These are phyloP conservation scores for Torrubiella hemipterigena DNA, from an alignment of 2,329 filamentous ascomycete species.

Conservation along the genomic window DNA sequence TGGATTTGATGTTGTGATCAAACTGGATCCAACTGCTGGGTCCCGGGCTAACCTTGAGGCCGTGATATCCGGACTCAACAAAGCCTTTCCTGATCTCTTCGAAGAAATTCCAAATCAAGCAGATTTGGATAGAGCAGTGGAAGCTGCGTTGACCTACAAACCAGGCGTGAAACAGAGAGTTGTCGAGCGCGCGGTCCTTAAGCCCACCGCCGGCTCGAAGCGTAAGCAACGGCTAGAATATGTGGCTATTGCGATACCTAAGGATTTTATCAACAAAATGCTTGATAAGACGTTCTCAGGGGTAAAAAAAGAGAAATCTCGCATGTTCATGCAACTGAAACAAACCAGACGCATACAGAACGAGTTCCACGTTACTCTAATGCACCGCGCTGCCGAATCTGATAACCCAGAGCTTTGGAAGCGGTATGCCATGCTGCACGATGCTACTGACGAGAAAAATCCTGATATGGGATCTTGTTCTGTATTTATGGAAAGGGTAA, in stretches of 20 bases:
- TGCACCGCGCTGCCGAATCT: constrained; percentile 59
- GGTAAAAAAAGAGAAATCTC: constrained; percentile 27
- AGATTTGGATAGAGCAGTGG: constrained; percentile 70
- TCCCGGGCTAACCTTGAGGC: constrained; percentile 80
- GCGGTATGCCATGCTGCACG: constrained; percentile 52
- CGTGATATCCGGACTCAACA: constrained; percentile 58
- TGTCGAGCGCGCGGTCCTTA: constrained; percentile 35
- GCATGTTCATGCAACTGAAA: constrained; percentile 65
- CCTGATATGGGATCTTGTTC: constrained; percentile 47
- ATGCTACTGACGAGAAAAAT: constrained; percentile 17
- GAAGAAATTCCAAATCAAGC: constrained; percentile 56
- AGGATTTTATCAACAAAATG: constrained; percentile 31
- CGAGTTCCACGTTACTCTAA: constrained; percentile 89
- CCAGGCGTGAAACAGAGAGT: constrained; percentile 69
- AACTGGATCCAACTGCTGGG: constrained; percentile 65
- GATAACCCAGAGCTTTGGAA: constrained; percentile 63
- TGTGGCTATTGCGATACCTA: constrained; percentile 37
- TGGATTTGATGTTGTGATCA: constrained; percentile 72
- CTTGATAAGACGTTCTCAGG: constrained; percentile 61
- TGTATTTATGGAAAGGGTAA: constrained; percentile 49
- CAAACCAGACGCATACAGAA: constrained; percentile 63
- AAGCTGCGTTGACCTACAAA: constrained; percentile 61
- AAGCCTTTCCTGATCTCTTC: constrained; percentile 68
- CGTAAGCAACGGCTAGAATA: constrained; percentile 44
- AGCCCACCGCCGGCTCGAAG: constrained; percentile 21